Conservation (phyloP, 2,329 filamentous ascomycete genomes). For the Botrytis elliptica region DNA sequence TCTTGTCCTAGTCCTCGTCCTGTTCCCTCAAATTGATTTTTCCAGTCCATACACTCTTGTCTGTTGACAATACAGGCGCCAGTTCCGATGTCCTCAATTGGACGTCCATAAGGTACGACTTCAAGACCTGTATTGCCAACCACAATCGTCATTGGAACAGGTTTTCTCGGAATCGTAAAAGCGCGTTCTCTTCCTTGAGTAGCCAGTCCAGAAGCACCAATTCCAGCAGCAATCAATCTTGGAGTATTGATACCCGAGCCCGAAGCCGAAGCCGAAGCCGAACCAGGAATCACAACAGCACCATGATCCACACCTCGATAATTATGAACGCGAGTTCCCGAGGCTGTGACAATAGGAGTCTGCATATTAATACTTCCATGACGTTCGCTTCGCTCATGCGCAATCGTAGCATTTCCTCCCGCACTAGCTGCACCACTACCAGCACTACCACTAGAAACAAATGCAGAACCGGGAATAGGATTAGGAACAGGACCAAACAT, state of each 20-base stretch:
- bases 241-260: not conserved
- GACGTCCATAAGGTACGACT: not conserved
- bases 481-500: not conserved
- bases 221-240: not conserved
- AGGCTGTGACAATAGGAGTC: not conserved
- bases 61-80: not conserved
- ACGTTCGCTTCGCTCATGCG: not conserved
- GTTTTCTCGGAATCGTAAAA: not conserved
- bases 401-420: not conserved
- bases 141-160: not conserved
- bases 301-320: not conserved
- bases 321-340: not conserved
- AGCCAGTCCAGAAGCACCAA: rapidly evolving
- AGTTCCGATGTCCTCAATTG: not conserved
- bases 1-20: not conserved
- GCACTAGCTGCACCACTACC: not conserved
- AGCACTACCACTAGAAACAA: not conserved
- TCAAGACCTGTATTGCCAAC: not conserved
- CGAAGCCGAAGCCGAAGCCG: not conserved
- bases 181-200: not conserved
- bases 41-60: not conserved
- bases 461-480: not conserved
- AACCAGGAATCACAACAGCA: not conserved
- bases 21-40: not conserved
- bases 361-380: not conserved